A percentile compares a stretch with the other conserved stretches of the same genome.
Evolutionary conservation across 2,329 filamentous ascomycete genomes (phyloP).

Genomic region (Atkinsonella hypoxylon): DNA sequence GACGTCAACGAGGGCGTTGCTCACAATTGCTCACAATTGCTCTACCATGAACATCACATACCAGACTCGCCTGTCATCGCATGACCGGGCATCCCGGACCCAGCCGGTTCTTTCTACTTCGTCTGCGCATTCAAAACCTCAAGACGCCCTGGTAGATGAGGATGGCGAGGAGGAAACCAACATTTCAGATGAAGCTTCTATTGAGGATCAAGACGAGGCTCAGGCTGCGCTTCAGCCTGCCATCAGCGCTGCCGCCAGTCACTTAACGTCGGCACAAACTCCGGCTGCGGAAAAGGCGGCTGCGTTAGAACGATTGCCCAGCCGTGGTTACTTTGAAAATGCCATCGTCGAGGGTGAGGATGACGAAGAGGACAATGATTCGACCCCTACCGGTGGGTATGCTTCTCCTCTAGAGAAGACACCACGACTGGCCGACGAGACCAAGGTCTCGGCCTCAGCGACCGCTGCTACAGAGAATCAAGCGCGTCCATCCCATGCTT

Average conservation of each 20-base stretch:
- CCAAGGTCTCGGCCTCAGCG: too few relatives aligned
- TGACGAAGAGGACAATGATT: conserved; percentile 3
- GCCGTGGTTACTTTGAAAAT: conserved; percentile 12
- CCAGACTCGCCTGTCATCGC: neutral
- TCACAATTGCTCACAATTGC: neutral
- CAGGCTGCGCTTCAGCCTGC: conserved; percentile 48
- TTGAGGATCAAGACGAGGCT: conserved; percentile 39
- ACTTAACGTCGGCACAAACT: conserved; percentile 41
- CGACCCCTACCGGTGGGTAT: conserved; percentile 8
- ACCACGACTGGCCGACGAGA: neutral
- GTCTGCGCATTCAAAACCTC: neutral
- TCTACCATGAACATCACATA: neutral
- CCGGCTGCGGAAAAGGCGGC: conserved; percentile 46
- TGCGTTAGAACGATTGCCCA: conserved; percentile 33
- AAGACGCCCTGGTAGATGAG: neutral
- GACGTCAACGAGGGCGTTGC: too few relatives aligned
- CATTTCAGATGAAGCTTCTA: conserved; percentile 13
- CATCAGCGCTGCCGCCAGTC: conserved; percentile 43
- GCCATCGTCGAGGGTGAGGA: conserved; percentile 9
- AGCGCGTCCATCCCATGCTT: neutral
- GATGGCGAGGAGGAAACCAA: conserved; percentile 9
- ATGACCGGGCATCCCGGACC: neutral
- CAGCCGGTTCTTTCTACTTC: neutral
- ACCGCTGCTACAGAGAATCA: neutral
- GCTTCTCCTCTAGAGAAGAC: conserved; percentile 11